Base-by-base conservation (phyloP, 177 flowering plant species). In the Vitis hybrid region DNA sequence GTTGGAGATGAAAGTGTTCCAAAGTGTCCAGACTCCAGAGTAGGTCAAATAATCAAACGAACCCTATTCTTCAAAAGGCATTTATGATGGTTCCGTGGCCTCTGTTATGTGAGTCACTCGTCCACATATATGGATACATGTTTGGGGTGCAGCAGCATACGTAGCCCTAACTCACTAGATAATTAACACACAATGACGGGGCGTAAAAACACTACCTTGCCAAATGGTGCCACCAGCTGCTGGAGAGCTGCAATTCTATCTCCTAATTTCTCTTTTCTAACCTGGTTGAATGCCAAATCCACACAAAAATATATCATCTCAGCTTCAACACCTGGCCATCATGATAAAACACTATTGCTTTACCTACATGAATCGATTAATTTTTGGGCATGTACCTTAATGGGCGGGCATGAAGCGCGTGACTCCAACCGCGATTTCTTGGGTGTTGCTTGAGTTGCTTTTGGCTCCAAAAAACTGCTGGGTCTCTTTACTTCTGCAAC, bases 171-270 rank as follows among this genome's bases (percentile, higher is more conserved):
- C 4, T 3, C 28, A 24, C 28, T 24, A 5, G 17, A 54, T 7
- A 2, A 15, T 54, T 6, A 54, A 4, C 17, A 2, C 11, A 59
- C 19, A 19, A 24, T 56, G 55, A 54, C 47, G 50, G 18, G 5
- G 44, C 15, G n/a, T 20, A 24, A 31, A 33, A 44, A n/a, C n/a
- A 53, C 5, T 76, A 89, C 97, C 91, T 92, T 92, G 79, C 97
- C 95, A 76, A 89, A 92, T 56, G 97, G 97, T 64, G 97, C 88
- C 62, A 93, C 98, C 73, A 93, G 63, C 68, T 94, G 98, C 72
- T 94, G 98, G 19, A 94, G 92, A 69, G 94, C 92, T 64, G 98
- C 90, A 59, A 94, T 90, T 85, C 98, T 84, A 73, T 94, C 98
- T 69, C 97, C 97, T 65, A 94, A 65, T 71, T 94, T 94, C 83